Evolutionary conservation across 208 protist genomes (phyloP).

Genomic region (Leptomonas pyrrhocoris): DNA sequence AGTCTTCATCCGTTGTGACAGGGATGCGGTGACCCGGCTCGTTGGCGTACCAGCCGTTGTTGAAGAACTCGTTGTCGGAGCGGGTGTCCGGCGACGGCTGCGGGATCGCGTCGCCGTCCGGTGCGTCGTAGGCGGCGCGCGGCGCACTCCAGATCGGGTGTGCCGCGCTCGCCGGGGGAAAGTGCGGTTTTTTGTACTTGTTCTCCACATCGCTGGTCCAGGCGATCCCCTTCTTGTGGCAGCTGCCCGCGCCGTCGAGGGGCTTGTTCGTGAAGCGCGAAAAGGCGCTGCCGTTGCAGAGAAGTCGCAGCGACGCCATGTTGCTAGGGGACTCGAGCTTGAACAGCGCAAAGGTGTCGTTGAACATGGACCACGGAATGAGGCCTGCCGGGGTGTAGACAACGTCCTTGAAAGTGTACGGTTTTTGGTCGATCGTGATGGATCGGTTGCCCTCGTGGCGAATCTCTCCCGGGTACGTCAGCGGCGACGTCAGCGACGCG

Average conservation of each 20-base stretch:
- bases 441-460: slow-evolving; percentile 19
- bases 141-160: slow-evolving; percentile 60
- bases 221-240: slow-evolving; percentile 93
- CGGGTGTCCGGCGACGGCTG: slow-evolving; percentile 15
- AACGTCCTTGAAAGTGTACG: slow-evolving; percentile 59
- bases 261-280: slow-evolving; percentile 64
- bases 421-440: slow-evolving; percentile 16
- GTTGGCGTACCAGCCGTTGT: slow-evolving; percentile 85
- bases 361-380: slow-evolving; percentile 98
- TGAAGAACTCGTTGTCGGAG: slow-evolving; percentile 76
- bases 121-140: slow-evolving; percentile 32
- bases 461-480: slow-evolving; percentile 67
- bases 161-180: slow-evolving; percentile 19
- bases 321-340: neutral
- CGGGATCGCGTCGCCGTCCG: slow-evolving; percentile 20
- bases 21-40: slow-evolving; percentile 87
- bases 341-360: slow-evolving; percentile 92
- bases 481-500: slow-evolving; percentile 47
- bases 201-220: slow-evolving; percentile 89
- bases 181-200: slow-evolving; percentile 84
- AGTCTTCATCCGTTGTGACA: slow-evolving; percentile 94
- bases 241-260: slow-evolving; percentile 44
- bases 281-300: slow-evolving; percentile 88
- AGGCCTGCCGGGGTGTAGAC: slow-evolving; percentile 96
- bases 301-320: slow-evolving; percentile 9